phyloP scores from a whole-genome alignment of 2,329 filamentous ascomycete species.

The Septoria linicola region DNA sequence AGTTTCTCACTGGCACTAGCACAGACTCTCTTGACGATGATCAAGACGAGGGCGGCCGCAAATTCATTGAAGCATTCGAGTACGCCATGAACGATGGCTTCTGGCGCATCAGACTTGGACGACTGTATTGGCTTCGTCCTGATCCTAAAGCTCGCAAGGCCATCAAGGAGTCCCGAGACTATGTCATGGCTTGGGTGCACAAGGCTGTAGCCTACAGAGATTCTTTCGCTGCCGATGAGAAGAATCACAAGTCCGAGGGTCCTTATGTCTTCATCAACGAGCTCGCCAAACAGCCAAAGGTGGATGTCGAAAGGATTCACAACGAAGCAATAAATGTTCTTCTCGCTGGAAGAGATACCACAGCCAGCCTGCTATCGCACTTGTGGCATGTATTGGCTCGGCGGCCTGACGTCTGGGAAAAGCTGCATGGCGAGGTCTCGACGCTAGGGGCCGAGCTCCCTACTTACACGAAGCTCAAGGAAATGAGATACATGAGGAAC shows the following conservation, averaged over 20 bases:
- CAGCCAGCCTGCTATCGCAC: conserved; percentile 48
- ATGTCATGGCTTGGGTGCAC: neutral
- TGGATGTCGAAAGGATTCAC: conserved; percentile 41
- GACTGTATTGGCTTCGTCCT: neutral
- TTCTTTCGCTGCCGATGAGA: conserved; percentile 9
- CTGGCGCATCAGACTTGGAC: neutral
- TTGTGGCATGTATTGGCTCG: conserved; percentile 35
- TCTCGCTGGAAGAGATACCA: conserved; percentile 55
- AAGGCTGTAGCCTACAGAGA: conserved; percentile 16
- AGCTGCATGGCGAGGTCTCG: conserved; percentile 28
- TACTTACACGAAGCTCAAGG: conserved; percentile 25
- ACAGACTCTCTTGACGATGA: conserved; percentile 24
- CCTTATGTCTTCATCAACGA: conserved; percentile 56
- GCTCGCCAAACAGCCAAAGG: conserved; percentile 49
- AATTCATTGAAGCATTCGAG: conserved; percentile 22
- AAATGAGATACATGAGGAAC: conserved; percentile 46
- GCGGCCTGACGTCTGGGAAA: conserved; percentile 25
- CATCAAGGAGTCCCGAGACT: neutral
- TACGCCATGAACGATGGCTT: conserved; percentile 12
- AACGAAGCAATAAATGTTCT: conserved; percentile 50
- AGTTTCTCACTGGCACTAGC: conserved; percentile 62
- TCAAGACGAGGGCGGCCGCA: conserved; percentile 10
- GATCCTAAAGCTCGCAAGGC: neutral
- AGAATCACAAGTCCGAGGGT: conserved; percentile 17
- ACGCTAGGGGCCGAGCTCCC: conserved; percentile 44